Percentiles rank a stretch among this genome's conserved stretches.
Evolutionary conservation across 352 stramenopile genomes (phyloP).

Genomic region (Phytophthora fragariaefolia): DNA sequence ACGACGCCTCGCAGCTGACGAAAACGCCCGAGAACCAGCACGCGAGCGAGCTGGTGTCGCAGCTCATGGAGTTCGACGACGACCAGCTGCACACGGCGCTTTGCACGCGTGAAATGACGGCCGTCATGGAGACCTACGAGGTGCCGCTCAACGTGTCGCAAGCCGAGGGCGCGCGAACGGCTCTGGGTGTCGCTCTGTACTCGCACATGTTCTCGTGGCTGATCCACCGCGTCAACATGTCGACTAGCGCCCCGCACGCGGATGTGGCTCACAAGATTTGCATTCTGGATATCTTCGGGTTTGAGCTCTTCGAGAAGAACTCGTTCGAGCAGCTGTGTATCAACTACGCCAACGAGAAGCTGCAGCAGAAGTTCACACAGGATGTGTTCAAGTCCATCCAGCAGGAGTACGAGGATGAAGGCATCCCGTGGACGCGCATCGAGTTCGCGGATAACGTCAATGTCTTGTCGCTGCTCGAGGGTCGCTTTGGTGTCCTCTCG

Average conservation of each 20-base stretch:
- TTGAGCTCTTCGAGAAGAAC: conserved; percentile 97
- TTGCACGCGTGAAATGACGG: conserved; percentile 83
- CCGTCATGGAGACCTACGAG: conserved; percentile 82
- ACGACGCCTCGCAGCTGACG: conserved; percentile 71
- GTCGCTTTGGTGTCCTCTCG: conserved; percentile 87
- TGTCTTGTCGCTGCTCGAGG: conserved; percentile 92
- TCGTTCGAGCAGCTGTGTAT: conserved; percentile 97
- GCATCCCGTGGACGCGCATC: conserved; percentile 92
- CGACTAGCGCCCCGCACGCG: conserved; percentile 61
- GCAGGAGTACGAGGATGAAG: conserved; percentile 96
- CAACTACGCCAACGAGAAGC: conserved; percentile 97
- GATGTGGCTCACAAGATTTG: conserved; percentile 81
- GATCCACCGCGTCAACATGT: conserved; percentile 89
- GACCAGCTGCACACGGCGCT: conserved; percentile 75
- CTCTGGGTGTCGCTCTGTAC: conserved; percentile 90
- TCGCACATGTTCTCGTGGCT: conserved; percentile 97
- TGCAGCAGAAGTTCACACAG: conserved; percentile 95
- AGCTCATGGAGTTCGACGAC: conserved; percentile 72
- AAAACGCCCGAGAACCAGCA: conserved; percentile 57
- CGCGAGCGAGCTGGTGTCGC: conserved; percentile 55
- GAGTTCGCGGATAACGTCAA: conserved; percentile 93
- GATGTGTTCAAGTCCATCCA: conserved; percentile 96
- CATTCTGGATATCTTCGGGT: conserved; percentile 98
- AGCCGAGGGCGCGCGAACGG: conserved; percentile 78
- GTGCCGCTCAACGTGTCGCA: conserved; percentile 88